These are phyloP conservation scores for Candida nemodendra DNA, from an alignment of 805 yeast species.

Conservation along the genomic window DNA sequence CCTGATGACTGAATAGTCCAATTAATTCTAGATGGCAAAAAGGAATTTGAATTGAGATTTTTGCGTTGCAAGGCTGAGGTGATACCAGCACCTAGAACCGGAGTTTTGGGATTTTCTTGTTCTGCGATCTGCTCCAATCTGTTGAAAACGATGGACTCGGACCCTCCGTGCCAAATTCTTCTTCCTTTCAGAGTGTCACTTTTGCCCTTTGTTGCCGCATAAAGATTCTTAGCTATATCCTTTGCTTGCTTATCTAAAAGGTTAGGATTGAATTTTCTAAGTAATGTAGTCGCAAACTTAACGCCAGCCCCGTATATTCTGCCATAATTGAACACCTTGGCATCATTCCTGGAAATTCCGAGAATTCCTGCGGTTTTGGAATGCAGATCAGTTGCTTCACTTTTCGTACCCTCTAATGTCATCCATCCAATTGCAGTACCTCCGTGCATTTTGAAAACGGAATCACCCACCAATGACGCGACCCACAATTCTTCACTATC, in stretches of 20 bases:
- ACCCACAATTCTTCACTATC: slow-evolving; percentile 99
- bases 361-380: slow-evolving; percentile 88
- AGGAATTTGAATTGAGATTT: slow-evolving; percentile 64
- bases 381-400: slow-evolving; percentile 90
- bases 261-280: slow-evolving; percentile 78
- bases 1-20: slow-evolving; percentile 99
- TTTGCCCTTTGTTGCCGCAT: slow-evolving; percentile 81
- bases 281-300: slow-evolving; percentile 78
- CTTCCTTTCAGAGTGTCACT: slow-evolving; percentile 25
- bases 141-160: slow-evolving; percentile 90
- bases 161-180: slow-evolving; percentile 76
- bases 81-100: slow-evolving; percentile 89
- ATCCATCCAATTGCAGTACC: slow-evolving; percentile 98
- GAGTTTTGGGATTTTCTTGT: slow-evolving; percentile 78
- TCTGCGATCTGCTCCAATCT: slow-evolving; percentile 84
- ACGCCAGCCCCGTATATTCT: slow-evolving; percentile 98
- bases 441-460: slow-evolving; percentile 86
- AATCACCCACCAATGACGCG: slow-evolving; percentile 91
- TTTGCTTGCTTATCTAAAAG: slow-evolving; percentile 67
- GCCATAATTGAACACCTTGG: slow-evolving; percentile 94
- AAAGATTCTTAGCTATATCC: slow-evolving; percentile 61
- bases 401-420: slow-evolving; percentile 95
- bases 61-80: slow-evolving; percentile 74
- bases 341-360: slow-evolving; percentile 88
- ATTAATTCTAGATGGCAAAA: slow-evolving; percentile 86